Base-by-base conservation (phyloP, 352 stramenopile species). In the Heterotrichella gracilis region DNA sequence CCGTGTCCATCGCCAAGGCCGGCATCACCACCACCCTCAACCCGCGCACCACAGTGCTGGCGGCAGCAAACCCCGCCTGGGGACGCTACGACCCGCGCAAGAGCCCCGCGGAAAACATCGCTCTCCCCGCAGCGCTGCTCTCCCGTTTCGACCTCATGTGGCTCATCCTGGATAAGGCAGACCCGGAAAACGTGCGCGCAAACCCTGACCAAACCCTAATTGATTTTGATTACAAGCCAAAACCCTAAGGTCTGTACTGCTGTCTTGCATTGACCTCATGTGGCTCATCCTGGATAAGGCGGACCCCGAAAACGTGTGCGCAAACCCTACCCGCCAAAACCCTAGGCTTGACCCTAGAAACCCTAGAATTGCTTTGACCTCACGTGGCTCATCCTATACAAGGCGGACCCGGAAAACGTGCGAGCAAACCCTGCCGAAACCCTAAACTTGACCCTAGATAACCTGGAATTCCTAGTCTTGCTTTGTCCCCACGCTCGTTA, bases 121-220 rank as follows among this genome's bases (percentile, higher is more conserved):
- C 97, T 76, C 78, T 99, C 22, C 91, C 93, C 19, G 96, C 96
- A 71, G 94, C 90, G n/a, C 79, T 99, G 66, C 77, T 99, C 2
- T 96, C 88, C 76, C 87, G 93, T 73, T 99, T 99, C 74, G 93
- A 99, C 78, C 76, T 98, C 24, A 80, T 99, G 64, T 99, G 98
- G 75, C 75, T 99, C 40, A 84, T 99, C 70, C 77, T 98, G 25
- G 93, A 76, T 0, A 23, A 68, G 2, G 3, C 25, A 3, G 40
- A 74, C 72, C 82, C 85, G 70, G 81, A 90, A 53, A 88, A 85
- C 53, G 87, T n/a, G n/a, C n/a, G n/a, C n/a, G n/a, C n/a, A n/a
- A n/a, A n/a, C n/a, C n/a, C n/a, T n/a, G n/a, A n/a, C n/a, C n/a
- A n/a, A n/a, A n/a, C n/a, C n/a, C n/a, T n/a, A n/a, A n/a, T n/a